Evolutionary conservation across 1,284 basidiomycete species (phyloP), one percentile per base, ranked within the genome.

Genomic region (Laetiporus sulphureus): DNA sequence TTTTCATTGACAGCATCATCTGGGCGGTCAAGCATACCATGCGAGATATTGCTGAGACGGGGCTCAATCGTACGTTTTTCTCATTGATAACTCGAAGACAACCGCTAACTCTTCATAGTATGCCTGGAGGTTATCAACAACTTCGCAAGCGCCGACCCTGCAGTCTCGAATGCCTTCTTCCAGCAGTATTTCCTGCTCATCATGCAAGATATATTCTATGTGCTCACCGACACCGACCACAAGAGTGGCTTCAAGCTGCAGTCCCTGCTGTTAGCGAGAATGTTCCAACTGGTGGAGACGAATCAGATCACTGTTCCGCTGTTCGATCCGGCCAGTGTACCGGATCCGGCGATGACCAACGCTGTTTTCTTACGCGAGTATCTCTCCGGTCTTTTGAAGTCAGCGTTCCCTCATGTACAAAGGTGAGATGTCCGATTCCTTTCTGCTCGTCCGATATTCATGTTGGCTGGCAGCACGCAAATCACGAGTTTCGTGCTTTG

Each of bases 1-100:
- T 99, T 47, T 89, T 96, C 64, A 97, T 98, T 81, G 96, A 99
- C 65, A 94, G 92, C 52, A 89, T 98, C 51, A 89, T 97, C 41
- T 99, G 96, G 96, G 95, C 93, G 11, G 96, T 99, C 73, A 99
- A 99, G 68, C 96, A 99, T 69, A 97, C 93, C 13, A 96, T 97
- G 91, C 83, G 96, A 42, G 96, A 99, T 66, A 98, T 99, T 54
- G 91, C 94, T 20, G 96, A 99, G 62, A 91, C 84, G 25, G 95
- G 95, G 40, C 63, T 97, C 49, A 91, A 86, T 61, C 63, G 91
- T 92, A 65, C 42, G 11, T 23, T 2, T 12, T 46, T 38, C 29
- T 32, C 21, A 43, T 32, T 45, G 16, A 12, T 37, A 38, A 46
- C 49, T 57, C 15, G 54, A 36, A 25, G 16, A 54, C 24, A 19